These are phyloP conservation scores for Talaromyces sp. DNA, from an alignment of 2,329 filamentous ascomycete genomes.

Conservation along the genomic window DNA sequence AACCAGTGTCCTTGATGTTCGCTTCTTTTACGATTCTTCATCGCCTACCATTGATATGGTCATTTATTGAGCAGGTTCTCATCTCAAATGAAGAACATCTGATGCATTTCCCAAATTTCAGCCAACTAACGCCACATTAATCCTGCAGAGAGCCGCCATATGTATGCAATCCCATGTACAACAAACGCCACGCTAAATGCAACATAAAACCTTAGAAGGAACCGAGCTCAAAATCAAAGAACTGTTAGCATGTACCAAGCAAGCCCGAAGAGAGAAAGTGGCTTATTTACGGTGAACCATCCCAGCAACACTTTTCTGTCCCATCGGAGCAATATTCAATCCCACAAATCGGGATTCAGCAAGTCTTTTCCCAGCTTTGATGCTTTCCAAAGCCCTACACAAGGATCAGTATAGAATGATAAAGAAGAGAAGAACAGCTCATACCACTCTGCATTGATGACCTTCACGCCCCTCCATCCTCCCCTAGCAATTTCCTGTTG, in stretches of 20 bases:
- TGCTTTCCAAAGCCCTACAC: conserved; percentile 77
- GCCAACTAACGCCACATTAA: background rate
- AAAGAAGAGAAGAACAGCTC: conserved; percentile 29
- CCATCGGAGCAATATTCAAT: conserved; percentile 62
- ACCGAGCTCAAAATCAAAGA: background rate
- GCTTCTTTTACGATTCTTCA: too few species aligned
- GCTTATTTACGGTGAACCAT: conserved; percentile 44
- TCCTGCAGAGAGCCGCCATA: conserved; percentile 2
- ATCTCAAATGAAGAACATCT: too few species aligned
- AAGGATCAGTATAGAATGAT: conserved; percentile 29
- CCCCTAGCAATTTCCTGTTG: conserved; percentile 74
- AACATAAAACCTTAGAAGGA: conserved; percentile 5
- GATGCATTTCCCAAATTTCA: too few species aligned
- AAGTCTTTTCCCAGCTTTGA: conserved; percentile 73
- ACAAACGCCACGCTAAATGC: conserved; percentile 5
- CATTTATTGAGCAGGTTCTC: too few species aligned
- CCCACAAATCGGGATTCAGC: conserved; percentile 72
- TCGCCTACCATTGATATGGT: too few species aligned
- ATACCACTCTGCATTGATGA: conserved; percentile 79
- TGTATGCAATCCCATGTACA: conserved; percentile 3
- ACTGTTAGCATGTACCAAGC: background rate
- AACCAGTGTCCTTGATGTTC: too few species aligned
- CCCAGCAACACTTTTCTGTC: conserved; percentile 66
- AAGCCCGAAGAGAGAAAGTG: background rate
- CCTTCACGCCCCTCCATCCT: conserved; percentile 72